Conservation (phyloP, 148 eudicot genomes). For the Spergularia bocconei region DNA sequence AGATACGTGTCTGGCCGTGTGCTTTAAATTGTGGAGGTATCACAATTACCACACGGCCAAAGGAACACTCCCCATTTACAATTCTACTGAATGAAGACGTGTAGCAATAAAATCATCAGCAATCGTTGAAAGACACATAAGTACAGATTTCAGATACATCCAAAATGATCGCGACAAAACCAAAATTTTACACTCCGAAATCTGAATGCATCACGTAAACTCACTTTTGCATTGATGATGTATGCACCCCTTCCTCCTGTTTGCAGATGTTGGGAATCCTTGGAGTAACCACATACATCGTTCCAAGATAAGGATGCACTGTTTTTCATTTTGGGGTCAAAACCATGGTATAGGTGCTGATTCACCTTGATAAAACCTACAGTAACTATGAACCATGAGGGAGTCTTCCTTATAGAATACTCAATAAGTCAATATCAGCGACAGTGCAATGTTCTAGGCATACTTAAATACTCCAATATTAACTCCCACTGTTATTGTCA, state of each 20-base stretch:
- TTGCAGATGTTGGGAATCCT: constrained; percentile 23
- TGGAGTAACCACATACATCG: constrained; percentile 30
- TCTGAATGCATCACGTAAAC: constrained; percentile 6
- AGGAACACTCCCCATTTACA: constrained; percentile 2
- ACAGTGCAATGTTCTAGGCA: neutral
- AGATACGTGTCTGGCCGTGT: neutral
- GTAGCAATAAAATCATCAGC: neutral
- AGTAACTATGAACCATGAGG: constrained; percentile 15
- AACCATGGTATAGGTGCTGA: constrained; percentile 18
- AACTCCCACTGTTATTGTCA: neutral
- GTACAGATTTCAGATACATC: neutral
- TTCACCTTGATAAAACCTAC: constrained; percentile 33
- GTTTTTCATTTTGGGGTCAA: constrained; percentile 15
- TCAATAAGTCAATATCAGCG: neutral
- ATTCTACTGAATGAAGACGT: neutral
- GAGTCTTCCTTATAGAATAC: neutral
- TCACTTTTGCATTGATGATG: constrained; percentile 32
- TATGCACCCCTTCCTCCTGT: constrained; percentile 21
- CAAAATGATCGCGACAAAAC: neutral
- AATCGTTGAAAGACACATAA: neutral
- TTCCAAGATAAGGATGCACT: constrained; percentile 34
- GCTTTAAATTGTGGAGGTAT: neutral
- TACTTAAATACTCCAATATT: neutral
- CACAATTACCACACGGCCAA: too few species aligned
- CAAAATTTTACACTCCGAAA: neutral